Base-by-base conservation (phyloP, 495 filamentous ascomycete genomes). In the Talaromyces trachyspermus region DNA sequence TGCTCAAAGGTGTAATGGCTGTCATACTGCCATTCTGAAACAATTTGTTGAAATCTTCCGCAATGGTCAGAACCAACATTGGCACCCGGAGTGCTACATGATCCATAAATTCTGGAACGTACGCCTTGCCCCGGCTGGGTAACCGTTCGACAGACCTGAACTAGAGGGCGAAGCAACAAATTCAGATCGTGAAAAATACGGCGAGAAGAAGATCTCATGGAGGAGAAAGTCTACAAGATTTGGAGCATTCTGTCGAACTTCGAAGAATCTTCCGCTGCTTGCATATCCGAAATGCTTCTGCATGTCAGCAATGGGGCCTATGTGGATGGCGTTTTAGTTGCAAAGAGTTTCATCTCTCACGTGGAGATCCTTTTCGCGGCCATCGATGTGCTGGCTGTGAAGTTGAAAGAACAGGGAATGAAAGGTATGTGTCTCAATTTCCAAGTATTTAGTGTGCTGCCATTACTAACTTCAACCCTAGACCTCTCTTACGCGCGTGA, bases 61-160 rank as follows among this genome's bases (percentile, higher is more conserved):
- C 41, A 96, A 97, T 63, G 91, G 92, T 0, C 83, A 94, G 60
- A 95, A 97, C 59, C 94, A 99, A 60, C 94, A 99, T 57, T 99
- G 94, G 94, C 94, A 99, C 59, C 94, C 94, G 2, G 94, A 99
- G 62, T 99, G 94, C 65, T 99, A 99, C 63, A 99, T 97, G 92
- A 99, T 99, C 35, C 94, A 99, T 65, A 99, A 99, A 60, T 99
- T 97, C 68, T 99, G 94, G 94, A 99, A 95, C 61, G 94, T 99
- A 30, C 81, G 91, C 19, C 75, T 99, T 38, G 80, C 82, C 20
- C 74, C 74, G 9, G 63, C 71, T 14, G 77, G 71, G 14, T 64
- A 76, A 40, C 71, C 74, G 18, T 60, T 70, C 18, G 66, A 76
- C 29, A 68, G 64, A 7, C 68, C 73, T 8, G 55, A 74, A 26